phyloP scores from a whole-genome alignment of 495 filamentous ascomycete genomes.

The Melanomma pulvis-pyrius region DNA sequence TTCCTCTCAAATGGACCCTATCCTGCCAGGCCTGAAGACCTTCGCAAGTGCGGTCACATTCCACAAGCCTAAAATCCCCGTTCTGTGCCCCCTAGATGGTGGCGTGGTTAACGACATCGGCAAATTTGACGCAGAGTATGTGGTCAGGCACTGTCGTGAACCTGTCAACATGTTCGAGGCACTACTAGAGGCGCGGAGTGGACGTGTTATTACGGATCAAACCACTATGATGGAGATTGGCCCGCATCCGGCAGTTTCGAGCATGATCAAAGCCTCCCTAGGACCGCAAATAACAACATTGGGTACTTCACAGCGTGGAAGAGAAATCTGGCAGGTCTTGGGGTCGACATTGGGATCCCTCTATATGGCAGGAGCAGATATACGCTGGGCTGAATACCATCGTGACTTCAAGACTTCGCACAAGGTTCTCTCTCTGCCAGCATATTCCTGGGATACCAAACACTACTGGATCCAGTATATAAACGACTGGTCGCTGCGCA shows the following conservation, averaged over 20 bases:
- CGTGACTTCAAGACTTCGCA: constrained; percentile 64
- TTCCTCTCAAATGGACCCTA: constrained; percentile 37
- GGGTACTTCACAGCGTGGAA: neutral
- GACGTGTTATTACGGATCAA: neutral
- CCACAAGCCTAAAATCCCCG: constrained; percentile 26
- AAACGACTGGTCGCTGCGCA: constrained; percentile 59
- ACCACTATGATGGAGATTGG: neutral
- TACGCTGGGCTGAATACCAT: constrained; percentile 61
- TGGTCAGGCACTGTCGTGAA: neutral
- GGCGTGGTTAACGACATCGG: constrained; percentile 67
- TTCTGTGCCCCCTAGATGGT: constrained; percentile 52
- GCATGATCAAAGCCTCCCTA: neutral
- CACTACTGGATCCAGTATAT: constrained; percentile 81
- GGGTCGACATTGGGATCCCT: neutral
- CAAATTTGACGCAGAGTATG: constrained; percentile 62
- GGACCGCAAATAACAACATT: neutral
- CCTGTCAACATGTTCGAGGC: neutral
- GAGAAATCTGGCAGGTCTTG: neutral
- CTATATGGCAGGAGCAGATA: neutral
- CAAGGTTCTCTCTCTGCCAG: constrained; percentile 71
- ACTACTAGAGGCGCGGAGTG: neutral
- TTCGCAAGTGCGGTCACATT: constrained; percentile 14
- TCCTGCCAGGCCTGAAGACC: constrained; percentile 23
- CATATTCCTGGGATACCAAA: constrained; percentile 77
- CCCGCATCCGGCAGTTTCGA: neutral